phyloP scores from a whole-genome alignment of 768 basidiomycete genomes.

The Leccinum longicurvipes region DNA sequence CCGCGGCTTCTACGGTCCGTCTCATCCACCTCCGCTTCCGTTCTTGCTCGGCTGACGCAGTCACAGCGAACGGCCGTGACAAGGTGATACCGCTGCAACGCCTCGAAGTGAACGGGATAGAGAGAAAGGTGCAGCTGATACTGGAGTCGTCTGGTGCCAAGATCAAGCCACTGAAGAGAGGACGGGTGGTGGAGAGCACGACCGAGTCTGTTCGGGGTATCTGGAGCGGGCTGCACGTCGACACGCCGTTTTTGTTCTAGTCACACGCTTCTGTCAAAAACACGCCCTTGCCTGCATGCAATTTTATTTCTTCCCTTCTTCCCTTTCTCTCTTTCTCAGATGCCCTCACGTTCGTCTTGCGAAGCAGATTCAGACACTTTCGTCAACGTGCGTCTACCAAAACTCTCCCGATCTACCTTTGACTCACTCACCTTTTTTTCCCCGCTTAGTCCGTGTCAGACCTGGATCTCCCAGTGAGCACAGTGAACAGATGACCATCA shows the following conservation, averaged over 20 bases:
- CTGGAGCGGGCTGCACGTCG: constrained; percentile 86
- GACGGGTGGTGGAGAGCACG: constrained; percentile 66
- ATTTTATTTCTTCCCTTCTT: not conserved
- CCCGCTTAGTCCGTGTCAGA: constrained; percentile 18
- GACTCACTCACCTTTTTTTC: not conserved
- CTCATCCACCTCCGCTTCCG: constrained; percentile 4
- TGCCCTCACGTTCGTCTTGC: not conserved
- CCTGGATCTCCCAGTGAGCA: constrained; percentile 31
- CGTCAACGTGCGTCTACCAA: constrained; percentile 22
- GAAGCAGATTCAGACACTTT: constrained; percentile 23
- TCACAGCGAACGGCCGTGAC: constrained; percentile 79
- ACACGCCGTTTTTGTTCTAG: constrained; percentile 58
- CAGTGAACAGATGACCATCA: constrained; percentile 13
- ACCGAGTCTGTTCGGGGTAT: constrained; percentile 83
- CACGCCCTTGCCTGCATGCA: constrained; percentile 33
- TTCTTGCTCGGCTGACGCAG: constrained; percentile 10
- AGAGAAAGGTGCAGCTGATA: constrained; percentile 76
- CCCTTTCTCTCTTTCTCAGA: constrained; percentile 3
- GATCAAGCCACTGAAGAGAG: constrained; percentile 72
- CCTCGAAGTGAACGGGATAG: constrained; percentile 69
- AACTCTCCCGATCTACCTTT: not conserved
- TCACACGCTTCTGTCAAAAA: constrained; percentile 19
- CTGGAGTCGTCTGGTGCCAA: constrained; percentile 86
- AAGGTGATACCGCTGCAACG: constrained; percentile 82
- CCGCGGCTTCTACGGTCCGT: constrained; percentile 75